Evolutionary conservation across 2,329 filamentous ascomycete species (phyloP), one percentile per base, ranked within the genome.

Genomic region (Trichoderma brevicompactum): DNA sequence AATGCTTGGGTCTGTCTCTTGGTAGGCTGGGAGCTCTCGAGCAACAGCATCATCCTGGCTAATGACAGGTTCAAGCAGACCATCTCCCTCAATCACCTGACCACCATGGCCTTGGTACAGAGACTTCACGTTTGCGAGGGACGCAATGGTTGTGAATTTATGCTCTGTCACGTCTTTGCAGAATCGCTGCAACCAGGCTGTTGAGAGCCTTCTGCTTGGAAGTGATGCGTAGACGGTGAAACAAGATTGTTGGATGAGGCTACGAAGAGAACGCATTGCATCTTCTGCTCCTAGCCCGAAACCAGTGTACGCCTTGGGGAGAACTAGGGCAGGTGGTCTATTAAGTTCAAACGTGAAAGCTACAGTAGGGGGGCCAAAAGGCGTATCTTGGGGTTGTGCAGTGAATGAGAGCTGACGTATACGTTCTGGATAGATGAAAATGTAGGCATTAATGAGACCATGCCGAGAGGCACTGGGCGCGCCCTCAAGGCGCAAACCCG

Each of bases 321-420:
- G 55, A 17, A 59, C 19, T 7, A 59, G 55, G 2, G 43, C 43
- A 48, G 55, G 32, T 7, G 32, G 43, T 59, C 55, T 59, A 28
- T 9, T 48, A 28, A 59, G 32, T 38, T 59, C 10, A 48, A 59
- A 49, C 32, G 43, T 59, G 12, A 59, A 43, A n/a, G 55, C 41
- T 4, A 59, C 19, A 7, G 55, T 40, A n/a, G 28, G 2, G 10
- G 17, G 10, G 17, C 55, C 55, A 38, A 59, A 59, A 17, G 55
- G 55, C 6, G 55, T 23, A 23, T 48, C 23, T 38, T 59, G 55
- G 34, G 55, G 55, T 13, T 23, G 8, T 13, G 43, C 34, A n/a
- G 43, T 40, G 32, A 59, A 59, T 40, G 32, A 59, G 13, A 59
- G 55, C 28, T 23, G 41, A 15, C n/a, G 55, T 59, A 59, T 59